These are phyloP conservation scores for Pseudotsuga menziesii DNA, from an alignment of 75 land plant species.

Conservation along the genomic window DNA sequence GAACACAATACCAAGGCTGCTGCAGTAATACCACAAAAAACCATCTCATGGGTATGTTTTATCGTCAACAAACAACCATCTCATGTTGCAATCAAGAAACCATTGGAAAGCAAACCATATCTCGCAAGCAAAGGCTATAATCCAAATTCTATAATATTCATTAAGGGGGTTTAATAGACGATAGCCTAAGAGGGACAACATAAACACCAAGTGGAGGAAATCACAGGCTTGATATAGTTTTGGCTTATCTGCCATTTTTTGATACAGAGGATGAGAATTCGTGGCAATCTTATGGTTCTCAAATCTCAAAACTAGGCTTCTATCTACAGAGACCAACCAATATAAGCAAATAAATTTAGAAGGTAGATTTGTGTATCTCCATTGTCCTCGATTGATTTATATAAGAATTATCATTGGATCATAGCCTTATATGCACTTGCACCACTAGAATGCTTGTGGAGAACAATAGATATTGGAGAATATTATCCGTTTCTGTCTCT, in stretches of 20 bases:
- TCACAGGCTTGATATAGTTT: neutral
- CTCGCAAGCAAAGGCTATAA: conserved; percentile 26
- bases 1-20: too few species aligned
- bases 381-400: too few species aligned
- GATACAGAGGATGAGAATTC: conserved; percentile 8
- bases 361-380: too few species aligned
- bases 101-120: conserved; percentile 26
- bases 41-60: conserved; percentile 25
- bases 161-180: conserved; percentile 10
- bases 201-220: conserved; percentile 17
- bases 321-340: too few species aligned
- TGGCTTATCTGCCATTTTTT: conserved; percentile 10
- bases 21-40: too few species aligned
- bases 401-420: too few species aligned
- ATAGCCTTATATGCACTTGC: too few species aligned
- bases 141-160: conserved; percentile 12
- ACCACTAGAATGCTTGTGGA: too few species aligned
- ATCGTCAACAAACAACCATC: conserved; percentile 16
- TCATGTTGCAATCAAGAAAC: conserved; percentile 14
- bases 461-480: too few species aligned
- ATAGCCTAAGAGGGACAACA: conserved; percentile 17
- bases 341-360: too few species aligned
- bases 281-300: neutral
- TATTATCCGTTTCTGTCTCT: too few species aligned
- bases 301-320: too few species aligned